phyloP scores from a whole-genome alignment of 1,139 yeast species.

The Geotrichum europaeum region DNA sequence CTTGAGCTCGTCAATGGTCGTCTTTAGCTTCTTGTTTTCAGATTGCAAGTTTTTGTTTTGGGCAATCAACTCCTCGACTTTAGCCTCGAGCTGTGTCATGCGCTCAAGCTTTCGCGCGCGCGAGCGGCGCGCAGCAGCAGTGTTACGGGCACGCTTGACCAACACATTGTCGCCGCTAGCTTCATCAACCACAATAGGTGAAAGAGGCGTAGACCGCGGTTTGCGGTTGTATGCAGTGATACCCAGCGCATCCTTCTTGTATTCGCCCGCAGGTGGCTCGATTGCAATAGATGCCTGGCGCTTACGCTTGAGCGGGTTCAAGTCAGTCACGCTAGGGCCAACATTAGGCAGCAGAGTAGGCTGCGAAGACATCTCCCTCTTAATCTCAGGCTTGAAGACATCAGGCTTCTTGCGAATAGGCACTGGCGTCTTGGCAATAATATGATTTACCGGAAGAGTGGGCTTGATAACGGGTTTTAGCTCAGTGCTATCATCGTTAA shows the following conservation, averaged over 20 bases:
- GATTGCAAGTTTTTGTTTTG: conserved; percentile 52
- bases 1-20: conserved; percentile 11
- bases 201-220: conserved; percentile 42
- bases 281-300: not conserved
- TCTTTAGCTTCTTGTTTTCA: conserved; percentile 41
- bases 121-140: conserved; percentile 95
- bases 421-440: not conserved
- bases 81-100: conserved; percentile 73
- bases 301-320: conserved; percentile 9
- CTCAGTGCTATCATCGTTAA: conserved; percentile 22
- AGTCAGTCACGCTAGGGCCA: not conserved
- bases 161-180: conserved; percentile 59
- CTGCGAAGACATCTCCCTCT: not conserved
- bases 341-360: not conserved
- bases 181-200: conserved; percentile 55
- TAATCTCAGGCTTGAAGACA: conserved; percentile 1
- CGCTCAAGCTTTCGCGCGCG: conserved; percentile 90
- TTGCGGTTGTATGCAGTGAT: conserved; percentile 37
- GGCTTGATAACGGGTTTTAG: not conserved
- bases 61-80: conserved; percentile 57
- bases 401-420: not conserved
- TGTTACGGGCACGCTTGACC: conserved; percentile 84
- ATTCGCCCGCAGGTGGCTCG: conserved; percentile 13
- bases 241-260: conserved; percentile 36
- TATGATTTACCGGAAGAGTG: not conserved